Evolutionary conservation across 495 filamentous ascomycete species (phyloP).

Genomic region (Aspergillus heteromorphus): DNA sequence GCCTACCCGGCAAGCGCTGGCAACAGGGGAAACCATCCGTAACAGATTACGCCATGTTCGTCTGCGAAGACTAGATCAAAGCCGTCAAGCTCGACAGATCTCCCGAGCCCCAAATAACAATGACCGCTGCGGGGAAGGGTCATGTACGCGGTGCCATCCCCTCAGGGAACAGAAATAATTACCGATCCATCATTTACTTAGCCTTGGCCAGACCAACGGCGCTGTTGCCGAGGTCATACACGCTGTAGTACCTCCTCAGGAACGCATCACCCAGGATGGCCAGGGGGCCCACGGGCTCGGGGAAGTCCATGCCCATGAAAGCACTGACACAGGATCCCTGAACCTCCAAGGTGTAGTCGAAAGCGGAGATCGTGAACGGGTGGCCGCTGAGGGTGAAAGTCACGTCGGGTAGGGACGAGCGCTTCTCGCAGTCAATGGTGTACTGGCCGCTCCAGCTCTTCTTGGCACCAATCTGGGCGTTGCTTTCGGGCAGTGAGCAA

Average conservation of each 20-base stretch:
- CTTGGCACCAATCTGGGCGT: constrained; percentile 96
- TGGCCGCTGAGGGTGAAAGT: constrained; percentile 82
- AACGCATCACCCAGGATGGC: constrained; percentile 97
- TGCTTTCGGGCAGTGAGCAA: constrained; percentile 43
- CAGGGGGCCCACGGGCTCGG: constrained; percentile 82
- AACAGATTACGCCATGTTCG: background rate
- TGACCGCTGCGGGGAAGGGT: background rate
- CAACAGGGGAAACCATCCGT: background rate
- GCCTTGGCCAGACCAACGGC: constrained; percentile 84
- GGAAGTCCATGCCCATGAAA: constrained; percentile 98
- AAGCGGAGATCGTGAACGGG: constrained; percentile 82
- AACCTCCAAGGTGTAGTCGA: constrained; percentile 95
- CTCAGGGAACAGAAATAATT: background rate
- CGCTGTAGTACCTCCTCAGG: constrained; percentile 93
- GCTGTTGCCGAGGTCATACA: constrained; percentile 85
- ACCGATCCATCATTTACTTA: constrained; percentile 44
- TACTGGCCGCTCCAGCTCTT: constrained; percentile 96
- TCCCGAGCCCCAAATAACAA: background rate
- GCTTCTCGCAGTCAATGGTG: constrained; percentile 81
- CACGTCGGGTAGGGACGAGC: constrained; percentile 76
- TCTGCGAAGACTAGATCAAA: background rate
- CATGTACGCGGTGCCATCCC: constrained; percentile 4
- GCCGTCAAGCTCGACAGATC: background rate
- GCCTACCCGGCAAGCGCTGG: background rate
- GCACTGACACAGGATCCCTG: constrained; percentile 93